Percentiles rank a stretch among this genome's conserved stretches.
These are phyloP conservation scores for Geranomyces michiganensis DNA, from an alignment of 192 early-diverging fungal genomes.

Conservation along the genomic window DNA sequence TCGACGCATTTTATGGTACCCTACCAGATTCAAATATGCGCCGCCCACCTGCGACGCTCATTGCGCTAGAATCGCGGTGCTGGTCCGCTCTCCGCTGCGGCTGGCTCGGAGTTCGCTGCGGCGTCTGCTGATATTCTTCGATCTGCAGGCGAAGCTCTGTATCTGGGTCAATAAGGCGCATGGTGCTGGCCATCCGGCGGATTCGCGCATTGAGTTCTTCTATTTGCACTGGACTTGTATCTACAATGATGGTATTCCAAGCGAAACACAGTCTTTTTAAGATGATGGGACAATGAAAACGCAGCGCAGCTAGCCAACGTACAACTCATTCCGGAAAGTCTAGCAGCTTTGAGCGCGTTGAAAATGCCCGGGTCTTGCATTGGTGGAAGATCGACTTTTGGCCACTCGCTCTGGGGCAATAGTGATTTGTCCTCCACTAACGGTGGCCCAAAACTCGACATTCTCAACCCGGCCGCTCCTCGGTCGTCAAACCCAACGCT, in stretches of 20 bases:
- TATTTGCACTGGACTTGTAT: conserved; percentile 2
- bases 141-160: conserved; percentile 12
- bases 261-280: no score
- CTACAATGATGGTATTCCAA: background rate
- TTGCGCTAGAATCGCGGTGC: no score
- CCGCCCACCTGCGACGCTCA: no score
- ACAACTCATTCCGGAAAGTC: conserved; percentile 1
- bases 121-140: background rate
- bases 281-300: no score
- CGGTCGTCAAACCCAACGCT: no score
- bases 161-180: conserved; percentile 17
- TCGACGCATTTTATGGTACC: background rate
- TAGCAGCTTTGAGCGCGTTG: background rate
- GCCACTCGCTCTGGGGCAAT: background rate
- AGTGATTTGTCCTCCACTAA: no score
- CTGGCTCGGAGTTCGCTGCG: no score
- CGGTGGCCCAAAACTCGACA: no score
- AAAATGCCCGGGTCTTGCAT: background rate
- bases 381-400: conserved; percentile 3
- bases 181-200: background rate
- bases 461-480: no score
- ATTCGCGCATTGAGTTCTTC: conserved; percentile 25
- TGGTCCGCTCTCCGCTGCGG: no score
- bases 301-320: no score
- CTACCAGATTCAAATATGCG: conserved; percentile 17